Conservation (phyloP, 2,329 filamentous ascomycete genomes). For the Westerdykella ornata region DNA sequence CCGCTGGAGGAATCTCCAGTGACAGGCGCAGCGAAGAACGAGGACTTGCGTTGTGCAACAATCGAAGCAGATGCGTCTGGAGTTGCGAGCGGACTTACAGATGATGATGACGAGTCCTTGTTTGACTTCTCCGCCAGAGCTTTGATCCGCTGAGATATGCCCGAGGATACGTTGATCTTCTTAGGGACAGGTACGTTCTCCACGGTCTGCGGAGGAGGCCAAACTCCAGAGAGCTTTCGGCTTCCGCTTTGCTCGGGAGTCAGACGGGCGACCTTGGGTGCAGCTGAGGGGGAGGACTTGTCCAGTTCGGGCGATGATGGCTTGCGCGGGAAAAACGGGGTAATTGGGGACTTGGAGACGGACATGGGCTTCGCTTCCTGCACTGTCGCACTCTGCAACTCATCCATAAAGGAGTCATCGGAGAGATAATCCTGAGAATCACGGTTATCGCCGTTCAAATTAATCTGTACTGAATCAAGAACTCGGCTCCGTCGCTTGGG, state of each 20-base stretch:
- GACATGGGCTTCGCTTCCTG: constrained; percentile 76
- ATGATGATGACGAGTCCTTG: constrained; percentile 39
- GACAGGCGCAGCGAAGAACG: constrained; percentile 34
- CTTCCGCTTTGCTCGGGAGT: constrained; percentile 22
- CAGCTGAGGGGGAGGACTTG: not conserved
- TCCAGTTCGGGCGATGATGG: constrained; percentile 15
- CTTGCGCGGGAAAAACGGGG: constrained; percentile 51
- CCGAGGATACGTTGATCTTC: constrained; percentile 77
- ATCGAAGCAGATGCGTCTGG: constrained; percentile 26
- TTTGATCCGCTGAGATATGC: constrained; percentile 91
- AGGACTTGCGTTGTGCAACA: constrained; percentile 35
- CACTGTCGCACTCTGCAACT: constrained; percentile 72
- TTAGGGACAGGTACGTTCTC: constrained; percentile 46
- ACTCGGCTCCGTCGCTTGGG: constrained; percentile 25
- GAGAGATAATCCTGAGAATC: constrained; percentile 49
- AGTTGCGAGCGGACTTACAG: constrained; percentile 18
- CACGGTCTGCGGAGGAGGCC: constrained; percentile 20
- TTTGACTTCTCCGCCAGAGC: constrained; percentile 71
- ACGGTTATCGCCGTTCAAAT: constrained; percentile 32
- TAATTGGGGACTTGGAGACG: constrained; percentile 77
- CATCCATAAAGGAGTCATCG: constrained; percentile 80
- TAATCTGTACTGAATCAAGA: constrained; percentile 36
- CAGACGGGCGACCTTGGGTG: constrained; percentile 16
- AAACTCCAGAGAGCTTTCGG: constrained; percentile 30
- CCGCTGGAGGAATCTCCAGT: constrained; percentile 22